phyloP scores from a whole-genome alignment of 2,329 filamentous ascomycete genomes.

The Fusarium nygamai region DNA sequence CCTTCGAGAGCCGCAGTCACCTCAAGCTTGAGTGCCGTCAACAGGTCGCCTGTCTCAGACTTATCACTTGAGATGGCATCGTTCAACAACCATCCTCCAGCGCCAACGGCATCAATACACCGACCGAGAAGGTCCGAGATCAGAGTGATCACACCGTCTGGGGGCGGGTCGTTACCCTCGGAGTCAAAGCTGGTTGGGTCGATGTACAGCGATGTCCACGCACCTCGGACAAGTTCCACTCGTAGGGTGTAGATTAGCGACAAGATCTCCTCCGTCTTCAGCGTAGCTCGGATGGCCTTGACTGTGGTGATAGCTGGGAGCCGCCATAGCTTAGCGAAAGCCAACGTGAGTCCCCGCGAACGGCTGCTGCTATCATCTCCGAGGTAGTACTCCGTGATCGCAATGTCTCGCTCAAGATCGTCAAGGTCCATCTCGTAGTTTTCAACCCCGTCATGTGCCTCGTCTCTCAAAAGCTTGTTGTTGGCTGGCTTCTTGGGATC shows the following conservation, averaged over 20 bases:
- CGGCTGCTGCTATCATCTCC: conserved; percentile 71
- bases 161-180: conserved; percentile 56
- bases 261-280: conserved; percentile 74
- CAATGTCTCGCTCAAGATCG: conserved; percentile 71
- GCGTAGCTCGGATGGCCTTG: conserved; percentile 68
- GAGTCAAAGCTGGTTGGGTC: conserved; percentile 63
- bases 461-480: conserved; percentile 47
- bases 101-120: conserved; percentile 79
- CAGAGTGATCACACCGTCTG: conserved; percentile 75
- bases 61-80: conserved; percentile 63
- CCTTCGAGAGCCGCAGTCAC: conserved; percentile 77
- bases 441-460: conserved; percentile 43
- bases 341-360: conserved; percentile 71
- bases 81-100: conserved; percentile 77
- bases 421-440: conserved; percentile 65
- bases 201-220: conserved; percentile 79
- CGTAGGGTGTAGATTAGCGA: conserved; percentile 78
- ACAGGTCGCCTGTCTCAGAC: conserved; percentile 69
- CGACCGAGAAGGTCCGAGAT: conserved; percentile 77
- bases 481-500: conserved; percentile 49
- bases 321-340: conserved; percentile 74
- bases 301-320: conserved; percentile 71
- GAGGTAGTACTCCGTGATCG: conserved; percentile 73
- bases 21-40: conserved; percentile 73
- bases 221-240: conserved; percentile 76